Evolutionary conservation across 148 eudicot species (phyloP).

Genomic region (Cornus kousa): DNA sequence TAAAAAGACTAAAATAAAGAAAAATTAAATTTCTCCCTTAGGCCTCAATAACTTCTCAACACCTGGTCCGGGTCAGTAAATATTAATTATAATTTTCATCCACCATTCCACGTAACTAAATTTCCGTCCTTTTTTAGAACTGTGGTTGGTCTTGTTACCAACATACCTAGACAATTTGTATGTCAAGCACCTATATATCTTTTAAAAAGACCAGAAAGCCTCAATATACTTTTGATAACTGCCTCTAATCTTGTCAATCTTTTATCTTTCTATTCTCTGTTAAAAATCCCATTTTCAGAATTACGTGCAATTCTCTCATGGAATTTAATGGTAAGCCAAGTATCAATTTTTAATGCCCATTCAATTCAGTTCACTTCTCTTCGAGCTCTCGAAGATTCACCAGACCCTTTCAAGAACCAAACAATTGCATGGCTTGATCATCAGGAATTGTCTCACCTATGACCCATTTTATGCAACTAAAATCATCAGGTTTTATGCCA

Average conservation of each 20-base stretch:
- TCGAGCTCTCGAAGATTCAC: slow-evolving; percentile 45
- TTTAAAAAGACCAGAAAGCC: too few relatives aligned
- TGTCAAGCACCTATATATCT: too few relatives aligned
- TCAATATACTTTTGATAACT: too few relatives aligned
- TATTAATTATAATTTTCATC: too few relatives aligned
- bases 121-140: too few relatives aligned
- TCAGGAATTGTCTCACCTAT: slow-evolving; percentile 55
- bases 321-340: not conserved
- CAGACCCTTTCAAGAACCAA: slow-evolving; percentile 58
- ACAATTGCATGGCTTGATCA: slow-evolving; percentile 56
- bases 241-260: not conserved
- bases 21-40: too few relatives aligned
- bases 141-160: too few relatives aligned
- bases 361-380: slow-evolving; percentile 39
- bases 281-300: not conserved
- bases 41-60: too few relatives aligned
- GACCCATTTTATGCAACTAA: slow-evolving; percentile 83
- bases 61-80: too few relatives aligned
- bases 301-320: not conserved
- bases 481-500: slow-evolving; percentile 56
- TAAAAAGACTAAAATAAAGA: too few relatives aligned
- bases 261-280: not conserved
- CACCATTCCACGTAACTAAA: too few relatives aligned
- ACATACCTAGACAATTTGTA: too few relatives aligned
- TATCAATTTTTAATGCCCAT: slow-evolving; percentile 30